These are phyloP conservation scores for Sutorius eximius DNA, from an alignment of 1,284 basidiomycete species.

Conservation along the genomic window DNA sequence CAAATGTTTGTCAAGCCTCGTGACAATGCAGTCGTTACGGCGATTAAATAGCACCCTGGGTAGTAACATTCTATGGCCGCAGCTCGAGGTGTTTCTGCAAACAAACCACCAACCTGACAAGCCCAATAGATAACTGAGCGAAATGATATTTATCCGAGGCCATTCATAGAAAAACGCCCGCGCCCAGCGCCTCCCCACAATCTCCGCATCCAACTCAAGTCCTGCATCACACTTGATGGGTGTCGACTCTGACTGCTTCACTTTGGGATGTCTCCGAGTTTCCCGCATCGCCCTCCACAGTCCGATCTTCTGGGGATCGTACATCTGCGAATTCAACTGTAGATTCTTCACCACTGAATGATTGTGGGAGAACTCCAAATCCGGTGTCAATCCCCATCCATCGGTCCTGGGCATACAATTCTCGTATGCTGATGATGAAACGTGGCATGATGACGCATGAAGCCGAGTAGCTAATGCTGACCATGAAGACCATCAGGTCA, in stretches of 20 bases:
- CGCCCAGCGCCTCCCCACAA: no score
- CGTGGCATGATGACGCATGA: constrained; percentile 17
- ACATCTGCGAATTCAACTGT: not conserved
- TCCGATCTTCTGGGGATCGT: not conserved
- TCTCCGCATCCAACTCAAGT: not conserved
- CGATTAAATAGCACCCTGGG: no score
- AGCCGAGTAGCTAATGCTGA: constrained; percentile 2
- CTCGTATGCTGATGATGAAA: constrained; percentile 14
- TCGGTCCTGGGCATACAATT: constrained; percentile 6
- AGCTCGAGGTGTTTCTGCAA: no score
- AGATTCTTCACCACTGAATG: not conserved
- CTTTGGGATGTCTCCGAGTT: not conserved
- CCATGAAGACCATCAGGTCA: not conserved
- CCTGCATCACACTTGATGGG: not conserved
- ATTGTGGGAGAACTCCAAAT: constrained; percentile 5
- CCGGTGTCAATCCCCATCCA: constrained; percentile 11
- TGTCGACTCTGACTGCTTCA: not conserved
- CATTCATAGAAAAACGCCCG: not conserved
- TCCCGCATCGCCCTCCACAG: not conserved
- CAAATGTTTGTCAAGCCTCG: no score
- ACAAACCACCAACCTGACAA: not conserved
- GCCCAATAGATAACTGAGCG: not conserved
- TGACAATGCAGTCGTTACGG: no score
- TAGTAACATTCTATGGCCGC: no score
- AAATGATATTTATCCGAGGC: not conserved